A percentile compares a stretch with the other conserved stretches of the same genome.
Conservation (phyloP, 78 protist species). For the Mastigamoeba balamuthi region DNA sequence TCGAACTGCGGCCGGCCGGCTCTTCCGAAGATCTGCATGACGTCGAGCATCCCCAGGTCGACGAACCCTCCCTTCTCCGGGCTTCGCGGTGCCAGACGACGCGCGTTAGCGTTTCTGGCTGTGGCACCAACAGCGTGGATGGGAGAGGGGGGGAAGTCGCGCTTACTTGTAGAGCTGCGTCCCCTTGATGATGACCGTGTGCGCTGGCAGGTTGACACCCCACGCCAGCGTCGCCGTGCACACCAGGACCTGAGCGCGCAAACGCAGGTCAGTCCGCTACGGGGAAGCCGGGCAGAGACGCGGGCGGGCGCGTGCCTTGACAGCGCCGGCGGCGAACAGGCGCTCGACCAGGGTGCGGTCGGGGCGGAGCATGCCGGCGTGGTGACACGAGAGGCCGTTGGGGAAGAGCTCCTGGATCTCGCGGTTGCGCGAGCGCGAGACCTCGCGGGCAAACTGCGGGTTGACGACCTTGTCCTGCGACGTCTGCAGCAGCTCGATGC, state of each 20-base stretch:
- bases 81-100: no score
- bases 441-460: not conserved
- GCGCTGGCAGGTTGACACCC: slow-evolving; percentile 99
- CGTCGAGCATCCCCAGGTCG: slow-evolving; percentile 88
- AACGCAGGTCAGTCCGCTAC: not conserved
- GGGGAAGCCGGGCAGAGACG: not conserved
- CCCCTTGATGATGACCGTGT: slow-evolving; percentile 93
- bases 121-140: no score
- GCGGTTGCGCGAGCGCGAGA: not conserved
- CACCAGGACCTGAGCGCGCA: slow-evolving; percentile 22
- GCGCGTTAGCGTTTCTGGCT: not conserved
- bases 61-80: slow-evolving; percentile 65
- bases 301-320: slow-evolving; percentile 14
- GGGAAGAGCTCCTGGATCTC: slow-evolving; percentile 47
- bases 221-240: slow-evolving; percentile 98
- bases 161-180: slow-evolving; percentile 85
- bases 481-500: not conserved
- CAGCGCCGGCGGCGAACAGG: slow-evolving; percentile 67
- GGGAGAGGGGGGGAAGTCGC: no score
- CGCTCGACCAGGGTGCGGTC: slow-evolving; percentile 87
- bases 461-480: not conserved
- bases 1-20: slow-evolving; percentile 99
- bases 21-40: slow-evolving; percentile 80
- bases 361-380: slow-evolving; percentile 90
- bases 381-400: slow-evolving; percentile 82